Percentiles rank a stretch among this genome's conserved stretches.
These are phyloP conservation scores for Dothistroma septosporum DNA, from an alignment of 2,329 filamentous ascomycete genomes.

Conservation along the genomic window DNA sequence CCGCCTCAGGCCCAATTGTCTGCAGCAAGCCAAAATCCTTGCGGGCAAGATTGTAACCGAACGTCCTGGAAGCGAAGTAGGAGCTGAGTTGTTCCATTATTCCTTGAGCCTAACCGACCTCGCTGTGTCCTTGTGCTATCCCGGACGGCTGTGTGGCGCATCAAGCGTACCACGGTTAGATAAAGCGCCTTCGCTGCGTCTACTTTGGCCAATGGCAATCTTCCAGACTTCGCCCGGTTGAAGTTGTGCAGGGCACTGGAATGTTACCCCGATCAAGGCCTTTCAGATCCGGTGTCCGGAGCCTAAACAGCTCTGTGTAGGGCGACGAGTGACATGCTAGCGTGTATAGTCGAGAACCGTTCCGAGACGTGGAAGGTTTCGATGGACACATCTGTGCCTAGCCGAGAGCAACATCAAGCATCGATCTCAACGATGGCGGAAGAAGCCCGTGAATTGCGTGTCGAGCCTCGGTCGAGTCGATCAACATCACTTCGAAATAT, in stretches of 20 bases:
- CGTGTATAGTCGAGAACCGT: constrained; percentile 73
- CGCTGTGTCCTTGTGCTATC: constrained; percentile 66
- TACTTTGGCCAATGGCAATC: constrained; percentile 60
- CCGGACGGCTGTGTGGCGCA: constrained; percentile 68
- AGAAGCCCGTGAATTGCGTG: neutral
- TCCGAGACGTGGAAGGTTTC: constrained; percentile 51
- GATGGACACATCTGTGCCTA: constrained; percentile 39
- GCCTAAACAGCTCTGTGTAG: constrained; percentile 76
- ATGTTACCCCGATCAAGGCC: constrained; percentile 73
- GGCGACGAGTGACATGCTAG: constrained; percentile 71
- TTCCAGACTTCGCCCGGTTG: constrained; percentile 65
- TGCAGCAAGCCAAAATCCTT: constrained; percentile 37
- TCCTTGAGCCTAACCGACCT: constrained; percentile 60
- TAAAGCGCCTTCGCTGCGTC: constrained; percentile 71
- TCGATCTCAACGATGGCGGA: constrained; percentile 12
- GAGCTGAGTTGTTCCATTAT: constrained; percentile 46
- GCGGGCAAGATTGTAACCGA: constrained; percentile 42
- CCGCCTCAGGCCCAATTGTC: constrained; percentile 40
- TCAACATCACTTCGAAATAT: too few relatives aligned
- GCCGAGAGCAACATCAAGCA: constrained; percentile 22
- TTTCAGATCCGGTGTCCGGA: constrained; percentile 73
- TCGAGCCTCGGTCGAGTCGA: too few relatives aligned
- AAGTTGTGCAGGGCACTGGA: constrained; percentile 64
- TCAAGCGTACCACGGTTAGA: constrained; percentile 63
- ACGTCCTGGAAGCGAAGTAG: constrained; percentile 37